phyloP scores from a whole-genome alignment of 257 asterid species.

The Echium plantagineum region DNA sequence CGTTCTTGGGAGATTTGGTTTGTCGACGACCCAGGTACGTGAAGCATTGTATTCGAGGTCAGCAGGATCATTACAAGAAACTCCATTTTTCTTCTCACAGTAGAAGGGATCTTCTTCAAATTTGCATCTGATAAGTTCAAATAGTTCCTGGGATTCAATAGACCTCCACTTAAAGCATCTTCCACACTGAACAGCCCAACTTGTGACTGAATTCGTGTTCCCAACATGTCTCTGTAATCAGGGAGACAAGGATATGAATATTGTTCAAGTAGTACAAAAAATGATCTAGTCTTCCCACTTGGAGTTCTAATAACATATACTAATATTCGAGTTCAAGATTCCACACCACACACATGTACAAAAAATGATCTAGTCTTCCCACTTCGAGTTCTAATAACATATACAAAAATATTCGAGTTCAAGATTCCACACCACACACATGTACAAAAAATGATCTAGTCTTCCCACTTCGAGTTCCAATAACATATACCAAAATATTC shows the following conservation, averaged over 20 bases:
- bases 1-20: conserved; percentile 43
- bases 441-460: no score
- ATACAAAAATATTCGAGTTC: no score
- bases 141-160: conserved; percentile 23
- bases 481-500: no score
- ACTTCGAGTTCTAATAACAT: no score
- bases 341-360: no score
- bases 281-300: background rate
- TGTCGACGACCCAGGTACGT: conserved; percentile 45
- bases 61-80: conserved; percentile 34
- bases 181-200: conserved; percentile 40
- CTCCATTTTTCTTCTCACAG: conserved; percentile 23
- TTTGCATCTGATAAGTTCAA: conserved; percentile 47
- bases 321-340: no score
- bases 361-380: no score
- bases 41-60: conserved; percentile 34
- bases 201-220: background rate
- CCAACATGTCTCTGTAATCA: background rate
- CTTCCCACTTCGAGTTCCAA: no score
- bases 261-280: background rate
- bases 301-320: no score
- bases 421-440: no score
- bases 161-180: conserved; percentile 18
- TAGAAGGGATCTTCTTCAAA: conserved; percentile 35
- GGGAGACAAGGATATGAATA: background rate